Evolutionary conservation across 495 filamentous ascomycete genomes (phyloP), one percentile per base, ranked within the genome.

Genomic region (Glarea lozoyensis): DNA sequence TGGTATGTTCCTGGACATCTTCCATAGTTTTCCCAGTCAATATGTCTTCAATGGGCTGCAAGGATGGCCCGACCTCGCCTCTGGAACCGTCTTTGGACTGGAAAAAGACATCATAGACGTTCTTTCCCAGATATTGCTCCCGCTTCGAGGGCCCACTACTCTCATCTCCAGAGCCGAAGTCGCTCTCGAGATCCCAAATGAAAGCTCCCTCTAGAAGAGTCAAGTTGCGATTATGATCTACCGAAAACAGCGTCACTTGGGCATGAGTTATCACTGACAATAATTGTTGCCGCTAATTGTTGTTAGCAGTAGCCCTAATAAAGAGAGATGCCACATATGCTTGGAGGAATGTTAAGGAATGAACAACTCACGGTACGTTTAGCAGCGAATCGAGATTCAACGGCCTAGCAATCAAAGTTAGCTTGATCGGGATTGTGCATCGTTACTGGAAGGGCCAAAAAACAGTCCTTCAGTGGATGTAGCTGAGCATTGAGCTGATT

Each of bases 211-310:
- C 81, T 0, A 83, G 56, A 46, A 86, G 65, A 0, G 70, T 82
- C 12, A 87, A 53, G 0, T 60, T 71, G 10, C 65, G 60, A 30
- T 78, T 57, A 20, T 56, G 53, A 44, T 86, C 75, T 4, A 84
- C 67, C 0, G 75, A 71, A 68, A 84, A 87, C 10, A 86, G 64
- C 12, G 81, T 83, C 31, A 82, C 75, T 33, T 73, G 65, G 1
- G 81, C 74, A 46, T 83, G 76, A 16, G 75, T 68, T 42, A 86
- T 75, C n/a, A 86, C 81, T 33, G 72, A 76, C 2, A 76, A 63
- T 11, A 88, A 68, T 53, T 82, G 76, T 48, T 76, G 68, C 15
- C 72, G 65, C n/a, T 54, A 23, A 17, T 32, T 13, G 17, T 40
- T 46, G 36, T 25, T 29, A n/a, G n/a, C n/a, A n/a, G n/a, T n/a